Conservation (phyloP, 228 moss, liverwort and hornwort genomes). For the Sphagnum fallax region DNA sequence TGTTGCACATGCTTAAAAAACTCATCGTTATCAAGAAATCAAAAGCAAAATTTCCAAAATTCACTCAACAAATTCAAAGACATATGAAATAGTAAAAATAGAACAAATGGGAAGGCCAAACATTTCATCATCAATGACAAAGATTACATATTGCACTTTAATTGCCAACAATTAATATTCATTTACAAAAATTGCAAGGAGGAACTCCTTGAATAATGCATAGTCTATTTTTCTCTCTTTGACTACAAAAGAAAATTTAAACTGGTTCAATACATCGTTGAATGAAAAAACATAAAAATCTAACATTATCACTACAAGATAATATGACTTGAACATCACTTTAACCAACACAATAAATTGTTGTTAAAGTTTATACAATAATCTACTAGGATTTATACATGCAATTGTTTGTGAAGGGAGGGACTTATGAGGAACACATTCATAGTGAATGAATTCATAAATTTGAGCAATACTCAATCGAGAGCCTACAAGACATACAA, state of each 20-base stretch:
- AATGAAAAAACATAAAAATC: too few relatives aligned
- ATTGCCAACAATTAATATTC: constrained; percentile 43
- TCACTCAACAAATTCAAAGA: not conserved
- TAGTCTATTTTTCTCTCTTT: too few relatives aligned
- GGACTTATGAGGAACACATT: constrained; percentile 46
- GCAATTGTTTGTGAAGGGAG: not conserved
- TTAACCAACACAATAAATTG: constrained; percentile 16
- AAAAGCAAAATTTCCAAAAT: not conserved
- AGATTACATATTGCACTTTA: constrained; percentile 43
- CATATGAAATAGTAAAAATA: not conserved
- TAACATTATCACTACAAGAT: not conserved
- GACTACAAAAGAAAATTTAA: too few relatives aligned
- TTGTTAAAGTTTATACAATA: not conserved
- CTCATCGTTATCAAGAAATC: not conserved
- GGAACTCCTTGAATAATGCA: constrained; percentile 31
- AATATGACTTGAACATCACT: constrained; percentile 27
- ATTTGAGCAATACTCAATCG: constrained; percentile 60
- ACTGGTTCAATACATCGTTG: too few relatives aligned
- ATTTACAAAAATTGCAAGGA: constrained; percentile 29
- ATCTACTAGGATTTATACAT: too few relatives aligned
- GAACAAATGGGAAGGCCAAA: too few relatives aligned
- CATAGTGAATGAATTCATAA: constrained; percentile 51
- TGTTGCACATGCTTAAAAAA: constrained; percentile 27
- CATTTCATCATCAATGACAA: too few relatives aligned
- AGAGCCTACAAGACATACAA: constrained; percentile 50